These are phyloP conservation scores for Litchi chinensis DNA, from an alignment of 345 rosid species.

Conservation along the genomic window DNA sequence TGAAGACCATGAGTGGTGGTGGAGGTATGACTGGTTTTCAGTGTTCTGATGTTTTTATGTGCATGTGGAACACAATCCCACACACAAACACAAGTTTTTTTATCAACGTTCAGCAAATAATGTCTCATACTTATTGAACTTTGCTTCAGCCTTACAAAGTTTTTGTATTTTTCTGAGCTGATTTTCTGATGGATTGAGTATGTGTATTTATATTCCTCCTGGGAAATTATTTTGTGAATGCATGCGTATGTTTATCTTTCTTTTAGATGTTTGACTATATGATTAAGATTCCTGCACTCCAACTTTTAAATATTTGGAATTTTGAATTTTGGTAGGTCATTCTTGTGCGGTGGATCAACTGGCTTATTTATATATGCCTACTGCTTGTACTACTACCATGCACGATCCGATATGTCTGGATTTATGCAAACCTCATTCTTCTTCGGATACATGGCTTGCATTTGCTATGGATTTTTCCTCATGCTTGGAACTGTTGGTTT, in stretches of 20 bases:
- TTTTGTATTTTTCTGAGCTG: background rate
- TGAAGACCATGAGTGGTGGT: slow-evolving; percentile 64
- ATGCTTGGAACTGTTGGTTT: slow-evolving; percentile 55
- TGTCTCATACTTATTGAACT: background rate
- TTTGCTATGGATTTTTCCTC: slow-evolving; percentile 56
- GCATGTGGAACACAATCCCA: background rate
- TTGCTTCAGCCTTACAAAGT: background rate
- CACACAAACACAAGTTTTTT: background rate
- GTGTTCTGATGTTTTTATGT: background rate
- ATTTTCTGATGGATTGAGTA: background rate
- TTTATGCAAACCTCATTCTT: slow-evolving; percentile 62
- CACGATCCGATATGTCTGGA: slow-evolving; percentile 54
- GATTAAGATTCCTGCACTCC: background rate
- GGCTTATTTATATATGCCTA: slow-evolving; percentile 50
- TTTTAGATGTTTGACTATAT: background rate
- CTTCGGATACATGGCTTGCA: slow-evolving; percentile 60
- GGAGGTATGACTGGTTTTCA: slow-evolving; percentile 40
- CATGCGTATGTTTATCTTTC: background rate
- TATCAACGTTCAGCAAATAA: background rate
- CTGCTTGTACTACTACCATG: slow-evolving; percentile 51
- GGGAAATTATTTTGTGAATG: background rate
- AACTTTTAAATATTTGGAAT: background rate
- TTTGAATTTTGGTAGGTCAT: slow-evolving; percentile 34
- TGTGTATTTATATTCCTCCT: background rate
- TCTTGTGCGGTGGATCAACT: slow-evolving; percentile 56